phyloP scores from a whole-genome alignment of 768 basidiomycete species.

The Leccinum broughii region DNA sequence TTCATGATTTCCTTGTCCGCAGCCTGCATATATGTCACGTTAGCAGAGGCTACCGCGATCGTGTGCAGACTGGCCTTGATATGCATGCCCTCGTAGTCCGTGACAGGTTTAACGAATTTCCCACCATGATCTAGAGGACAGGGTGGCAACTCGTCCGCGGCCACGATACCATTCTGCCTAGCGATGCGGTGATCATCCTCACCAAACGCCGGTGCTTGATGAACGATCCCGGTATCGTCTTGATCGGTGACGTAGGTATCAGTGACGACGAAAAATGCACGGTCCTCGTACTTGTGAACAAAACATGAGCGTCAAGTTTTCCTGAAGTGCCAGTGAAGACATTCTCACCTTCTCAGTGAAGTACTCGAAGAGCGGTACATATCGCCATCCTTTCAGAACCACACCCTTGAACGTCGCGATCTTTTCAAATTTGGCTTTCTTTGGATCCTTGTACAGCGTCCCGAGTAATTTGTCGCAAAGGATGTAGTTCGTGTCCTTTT shows the following conservation, averaged over 20 bases:
- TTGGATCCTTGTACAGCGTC: conserved; percentile 94
- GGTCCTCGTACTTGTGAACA: conserved; percentile 73
- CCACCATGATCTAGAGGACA: conserved; percentile 94
- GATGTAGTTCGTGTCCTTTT: conserved; percentile 86
- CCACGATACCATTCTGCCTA: conserved; percentile 79
- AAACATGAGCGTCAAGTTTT: background rate
- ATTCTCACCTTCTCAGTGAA: conserved; percentile 84
- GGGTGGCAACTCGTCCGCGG: conserved; percentile 89
- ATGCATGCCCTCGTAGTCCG: conserved; percentile 84
- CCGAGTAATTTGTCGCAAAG: conserved; percentile 83
- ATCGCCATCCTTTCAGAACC: conserved; percentile 96
- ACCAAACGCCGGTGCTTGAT: conserved; percentile 98
- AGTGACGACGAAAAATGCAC: conserved; percentile 83
- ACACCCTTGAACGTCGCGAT: conserved; percentile 82
- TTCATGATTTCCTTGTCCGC: conserved; percentile 97
- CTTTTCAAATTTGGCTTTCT: conserved; percentile 96
- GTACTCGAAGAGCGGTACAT: conserved; percentile 93
- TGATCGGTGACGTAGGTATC: conserved; percentile 93
- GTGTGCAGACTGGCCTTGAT: conserved; percentile 67
- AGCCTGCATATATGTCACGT: conserved; percentile 46
- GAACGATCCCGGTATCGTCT: conserved; percentile 97
- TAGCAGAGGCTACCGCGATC: background rate
- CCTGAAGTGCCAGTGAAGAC: background rate
- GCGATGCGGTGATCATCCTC: conserved; percentile 98
- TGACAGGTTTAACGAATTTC: conserved; percentile 82